Base-by-base conservation (phyloP, 345 rosid genomes). In the Turritis glabra region DNA sequence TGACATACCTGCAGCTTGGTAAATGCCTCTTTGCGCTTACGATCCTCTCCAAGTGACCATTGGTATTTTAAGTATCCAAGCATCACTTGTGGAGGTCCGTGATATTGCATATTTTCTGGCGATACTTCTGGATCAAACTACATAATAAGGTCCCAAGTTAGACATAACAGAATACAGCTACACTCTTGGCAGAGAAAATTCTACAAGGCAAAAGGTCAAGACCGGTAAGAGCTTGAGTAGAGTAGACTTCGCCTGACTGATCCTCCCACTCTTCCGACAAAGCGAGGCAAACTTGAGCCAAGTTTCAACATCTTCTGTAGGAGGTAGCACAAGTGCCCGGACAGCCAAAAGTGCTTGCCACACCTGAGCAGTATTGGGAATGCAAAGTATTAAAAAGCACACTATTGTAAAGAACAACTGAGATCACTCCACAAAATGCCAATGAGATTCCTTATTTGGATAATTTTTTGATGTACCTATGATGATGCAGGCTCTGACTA, bases 31-130 rank as follows among this genome's bases (percentile, higher is more conserved):
- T 87, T 92, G 68, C 97, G 86, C 85, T 92, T 92, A 66, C 75
- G 86, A 77, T 95, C 99, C 71, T 95, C 99, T 50, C 99, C 99
- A 73, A 95, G 93, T 48, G 98, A 92, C 99, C 99, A 95, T 55
- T 90, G 99, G 69, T 90, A 95, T 74, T 90, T 86, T 73, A 95
- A 81, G 87, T 95, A 95, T 63, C 91, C 93, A 59, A 90, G 84
- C 87, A 92, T 89, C 73, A 95, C 99, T 89, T 95, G 97, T 64
- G 99, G 97, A 69, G 96, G 97, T 51, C 97, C 98, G 64, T 85
- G 91, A 80, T 85, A 92, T 48, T 79, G 85, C 70, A 85, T 82
- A 79, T 80, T 83, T 75, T 92, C 92, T 51, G 88, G 85, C 68
- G 84, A 84, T 71, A 82, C 78, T 80, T 95, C 99, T 13, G 98